Percentiles rank a stretch among this genome's conserved stretches.
These are phyloP conservation scores for Starmerella bombicola DNA, from an alignment of 805 yeast genomes.

Conservation along the genomic window DNA sequence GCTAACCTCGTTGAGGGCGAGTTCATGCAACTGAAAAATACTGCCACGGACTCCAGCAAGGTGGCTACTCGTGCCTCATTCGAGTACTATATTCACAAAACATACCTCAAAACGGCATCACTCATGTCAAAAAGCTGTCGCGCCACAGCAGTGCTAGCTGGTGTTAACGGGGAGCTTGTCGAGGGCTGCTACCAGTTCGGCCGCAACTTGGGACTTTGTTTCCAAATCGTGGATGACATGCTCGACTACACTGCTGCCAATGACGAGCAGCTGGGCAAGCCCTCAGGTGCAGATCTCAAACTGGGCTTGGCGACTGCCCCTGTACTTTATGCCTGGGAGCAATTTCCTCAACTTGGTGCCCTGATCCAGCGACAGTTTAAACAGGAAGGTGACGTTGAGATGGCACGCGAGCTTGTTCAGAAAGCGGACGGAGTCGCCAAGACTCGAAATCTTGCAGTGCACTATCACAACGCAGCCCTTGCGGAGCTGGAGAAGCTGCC, in stretches of 20 bases:
- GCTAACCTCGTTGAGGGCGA: conserved; percentile 97
- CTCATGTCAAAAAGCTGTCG: conserved; percentile 87
- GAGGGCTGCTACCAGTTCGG: conserved; percentile 88
- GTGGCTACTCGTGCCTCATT: conserved; percentile 54
- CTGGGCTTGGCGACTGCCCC: conserved; percentile 97
- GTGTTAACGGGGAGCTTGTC: conserved; percentile 60
- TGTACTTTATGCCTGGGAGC: conserved; percentile 84
- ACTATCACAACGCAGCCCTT: conserved; percentile 66
- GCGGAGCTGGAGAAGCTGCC: conserved; percentile 57
- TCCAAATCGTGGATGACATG: conserved; percentile 93
- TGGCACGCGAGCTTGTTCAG: conserved; percentile 63
- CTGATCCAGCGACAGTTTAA: conserved; percentile 74
- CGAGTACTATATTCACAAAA: conserved; percentile 88
- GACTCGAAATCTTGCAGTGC: conserved; percentile 64
- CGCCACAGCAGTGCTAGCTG: conserved; percentile 85
- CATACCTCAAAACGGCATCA: conserved; percentile 89
- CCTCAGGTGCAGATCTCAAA: conserved; percentile 88
- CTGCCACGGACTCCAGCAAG: conserved; percentile 44
- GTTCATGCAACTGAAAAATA: conserved; percentile 94
- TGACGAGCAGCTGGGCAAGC: conserved; percentile 77
- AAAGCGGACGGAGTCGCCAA: conserved; percentile 60
- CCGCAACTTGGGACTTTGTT: conserved; percentile 82
- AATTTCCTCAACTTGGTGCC: conserved; percentile 71
- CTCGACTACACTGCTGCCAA: conserved; percentile 78
- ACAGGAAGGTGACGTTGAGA: conserved; percentile 68